Percentiles rank a stretch among this genome's conserved stretches.
These are phyloP conservation scores for Fraxinus ornus DNA, from an alignment of 305 asterid genomes.

Conservation along the genomic window DNA sequence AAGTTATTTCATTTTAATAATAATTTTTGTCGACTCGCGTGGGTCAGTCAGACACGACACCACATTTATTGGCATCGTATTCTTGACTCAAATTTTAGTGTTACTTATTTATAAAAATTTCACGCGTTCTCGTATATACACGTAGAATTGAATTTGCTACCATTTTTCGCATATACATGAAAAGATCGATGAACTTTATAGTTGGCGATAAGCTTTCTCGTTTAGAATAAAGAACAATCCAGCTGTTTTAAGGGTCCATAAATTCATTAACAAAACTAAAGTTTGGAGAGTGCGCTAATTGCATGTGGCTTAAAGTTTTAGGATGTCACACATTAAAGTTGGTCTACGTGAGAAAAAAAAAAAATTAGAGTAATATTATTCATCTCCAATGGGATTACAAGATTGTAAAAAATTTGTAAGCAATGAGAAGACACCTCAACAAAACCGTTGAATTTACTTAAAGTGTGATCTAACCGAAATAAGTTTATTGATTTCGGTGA, in stretches of 20 bases:
- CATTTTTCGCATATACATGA: too few relatives aligned
- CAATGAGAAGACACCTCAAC: neutral
- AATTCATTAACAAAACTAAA: neutral
- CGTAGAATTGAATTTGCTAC: too few relatives aligned
- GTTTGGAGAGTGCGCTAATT: neutral
- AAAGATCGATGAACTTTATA: neutral
- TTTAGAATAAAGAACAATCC: neutral
- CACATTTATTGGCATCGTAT: neutral
- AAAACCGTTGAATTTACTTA: too few relatives aligned
- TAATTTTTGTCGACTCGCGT: too few relatives aligned
- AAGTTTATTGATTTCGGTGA: too few relatives aligned
- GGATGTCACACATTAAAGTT: neutral
- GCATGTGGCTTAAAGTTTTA: neutral
- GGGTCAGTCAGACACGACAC: neutral
- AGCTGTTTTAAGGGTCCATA: neutral
- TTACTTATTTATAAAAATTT: too few relatives aligned
- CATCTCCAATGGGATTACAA: too few relatives aligned
- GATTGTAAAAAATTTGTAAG: neutral
- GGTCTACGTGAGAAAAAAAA: neutral
- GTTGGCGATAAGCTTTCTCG: neutral
- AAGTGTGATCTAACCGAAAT: too few relatives aligned
- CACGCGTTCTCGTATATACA: too few relatives aligned
- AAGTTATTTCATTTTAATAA: too few relatives aligned
- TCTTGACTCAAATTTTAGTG: too few relatives aligned
- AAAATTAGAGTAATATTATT: too few relatives aligned